Evolutionary conservation across 1,284 basidiomycete genomes (phyloP).

Genomic region (Ceratobasidium sp.): DNA sequence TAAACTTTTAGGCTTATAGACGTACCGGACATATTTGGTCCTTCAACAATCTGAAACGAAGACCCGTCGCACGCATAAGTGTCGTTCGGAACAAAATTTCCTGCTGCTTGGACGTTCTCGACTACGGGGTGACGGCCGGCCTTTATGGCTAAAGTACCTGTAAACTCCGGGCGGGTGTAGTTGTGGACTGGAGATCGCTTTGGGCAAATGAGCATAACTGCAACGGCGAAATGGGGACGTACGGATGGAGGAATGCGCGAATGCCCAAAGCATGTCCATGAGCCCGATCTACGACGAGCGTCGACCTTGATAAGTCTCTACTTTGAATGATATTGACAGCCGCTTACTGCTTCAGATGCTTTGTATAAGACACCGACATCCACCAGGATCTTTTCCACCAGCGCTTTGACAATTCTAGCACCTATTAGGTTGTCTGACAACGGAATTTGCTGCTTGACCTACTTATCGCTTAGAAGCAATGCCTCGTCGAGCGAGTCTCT

Average conservation of each 20-base stretch:
- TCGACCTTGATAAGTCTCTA: slow-evolving; percentile 19
- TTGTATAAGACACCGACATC: slow-evolving; percentile 85
- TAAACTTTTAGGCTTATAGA: no score
- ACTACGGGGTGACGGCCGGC: slow-evolving; percentile 88
- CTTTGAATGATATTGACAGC: background rate
- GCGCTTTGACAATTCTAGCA: slow-evolving; percentile 78
- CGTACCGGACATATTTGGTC: slow-evolving; percentile 89
- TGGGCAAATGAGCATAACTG: slow-evolving; percentile 8
- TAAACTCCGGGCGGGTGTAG: slow-evolving; percentile 89
- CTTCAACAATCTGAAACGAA: slow-evolving; percentile 89
- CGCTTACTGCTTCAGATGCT: slow-evolving; percentile 84
- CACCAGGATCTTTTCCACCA: slow-evolving; percentile 73
- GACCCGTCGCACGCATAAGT: slow-evolving; percentile 85
- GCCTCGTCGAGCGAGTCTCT: slow-evolving; percentile 87
- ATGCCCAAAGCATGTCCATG: slow-evolving; percentile 88
- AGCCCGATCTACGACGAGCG: slow-evolving; percentile 71
- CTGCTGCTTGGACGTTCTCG: slow-evolving; percentile 77
- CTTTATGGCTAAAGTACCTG: slow-evolving; percentile 86
- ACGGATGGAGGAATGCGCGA: slow-evolving; percentile 85
- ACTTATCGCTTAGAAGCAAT: slow-evolving; percentile 83
- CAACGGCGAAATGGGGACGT: slow-evolving; percentile 53
- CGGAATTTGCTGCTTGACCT: slow-evolving; percentile 46
- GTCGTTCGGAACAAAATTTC: slow-evolving; percentile 85
- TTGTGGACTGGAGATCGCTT: slow-evolving; percentile 67
- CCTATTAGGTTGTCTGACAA: slow-evolving; percentile 4